Percentiles rank a stretch among this genome's conserved stretches.
Evolutionary conservation across 1,284 basidiomycete species (phyloP).

Genomic region (Kalmanozyma brasiliensis): DNA sequence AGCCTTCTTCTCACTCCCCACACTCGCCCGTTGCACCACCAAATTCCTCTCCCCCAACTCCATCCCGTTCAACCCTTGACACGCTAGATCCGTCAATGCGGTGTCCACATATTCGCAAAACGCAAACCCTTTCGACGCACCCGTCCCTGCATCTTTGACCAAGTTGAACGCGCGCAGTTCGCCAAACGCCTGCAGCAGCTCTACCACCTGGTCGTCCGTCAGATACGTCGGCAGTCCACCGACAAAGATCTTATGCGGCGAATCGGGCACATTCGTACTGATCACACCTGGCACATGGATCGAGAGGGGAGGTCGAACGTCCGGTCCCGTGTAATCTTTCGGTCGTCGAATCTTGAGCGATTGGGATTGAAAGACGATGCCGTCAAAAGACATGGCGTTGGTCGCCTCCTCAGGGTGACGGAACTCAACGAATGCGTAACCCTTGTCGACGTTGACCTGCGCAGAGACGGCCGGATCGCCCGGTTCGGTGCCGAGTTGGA

Average conservation of each 20-base stretch:
- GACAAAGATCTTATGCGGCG: slow-evolving; percentile 96
- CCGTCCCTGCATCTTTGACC: slow-evolving; percentile 79
- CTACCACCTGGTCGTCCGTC: slow-evolving; percentile 97
- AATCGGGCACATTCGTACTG: slow-evolving; percentile 95
- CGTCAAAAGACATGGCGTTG: slow-evolving; percentile 94
- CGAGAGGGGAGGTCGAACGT: slow-evolving; percentile 74
- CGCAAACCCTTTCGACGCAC: slow-evolving; percentile 88
- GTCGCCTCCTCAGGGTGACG: slow-evolving; percentile 95
- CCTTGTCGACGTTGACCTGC: slow-evolving; percentile 96
- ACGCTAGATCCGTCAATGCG: slow-evolving; percentile 89
- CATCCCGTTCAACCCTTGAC: slow-evolving; percentile 96
- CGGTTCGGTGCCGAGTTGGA: slow-evolving; percentile 72
- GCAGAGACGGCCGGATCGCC: slow-evolving; percentile 86
- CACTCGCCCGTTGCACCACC: slow-evolving; percentile 95
- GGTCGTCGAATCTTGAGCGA: slow-evolving; percentile 94
- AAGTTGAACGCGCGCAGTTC: slow-evolving; percentile 97
- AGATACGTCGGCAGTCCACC: slow-evolving; percentile 94
- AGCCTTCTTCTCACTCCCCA: slow-evolving; percentile 72
- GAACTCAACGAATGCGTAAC: slow-evolving; percentile 93
- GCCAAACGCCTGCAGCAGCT: slow-evolving; percentile 94
- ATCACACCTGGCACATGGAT: slow-evolving; percentile 88
- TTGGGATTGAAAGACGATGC: slow-evolving; percentile 90
- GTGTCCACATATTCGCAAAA: slow-evolving; percentile 98
- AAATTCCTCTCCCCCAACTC: slow-evolving; percentile 95
- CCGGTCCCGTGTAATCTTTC: slow-evolving; percentile 85